Conservation (phyloP, 2,329 filamentous ascomycete genomes). For the Colletotrichum endophyticum region DNA sequence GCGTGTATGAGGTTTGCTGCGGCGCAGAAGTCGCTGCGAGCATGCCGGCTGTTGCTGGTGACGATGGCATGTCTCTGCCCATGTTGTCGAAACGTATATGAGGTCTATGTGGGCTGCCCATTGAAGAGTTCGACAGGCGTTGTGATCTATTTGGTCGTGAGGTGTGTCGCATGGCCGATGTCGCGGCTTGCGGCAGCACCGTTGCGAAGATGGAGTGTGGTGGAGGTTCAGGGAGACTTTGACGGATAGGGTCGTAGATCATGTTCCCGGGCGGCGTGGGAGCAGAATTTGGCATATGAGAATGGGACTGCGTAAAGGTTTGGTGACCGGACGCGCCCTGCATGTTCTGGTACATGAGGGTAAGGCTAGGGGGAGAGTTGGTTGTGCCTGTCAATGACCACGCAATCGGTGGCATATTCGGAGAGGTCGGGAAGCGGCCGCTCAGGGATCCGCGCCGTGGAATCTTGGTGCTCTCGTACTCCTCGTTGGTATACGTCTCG, state of each 20-base stretch:
- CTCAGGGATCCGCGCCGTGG: constrained; percentile 44
- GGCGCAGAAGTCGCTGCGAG: constrained; percentile 24
- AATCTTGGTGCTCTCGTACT: constrained; percentile 73
- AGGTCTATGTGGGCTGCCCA: constrained; percentile 18
- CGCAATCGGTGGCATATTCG: constrained; percentile 66
- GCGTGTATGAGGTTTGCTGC: constrained; percentile 36
- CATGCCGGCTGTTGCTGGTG: constrained; percentile 24
- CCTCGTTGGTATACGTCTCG: constrained; percentile 70
- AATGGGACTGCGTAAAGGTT: not conserved
- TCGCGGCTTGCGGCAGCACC: constrained; percentile 52
- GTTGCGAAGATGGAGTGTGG: constrained; percentile 51
- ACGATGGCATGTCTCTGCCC: constrained; percentile 31
- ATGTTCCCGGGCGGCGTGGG: constrained; percentile 61
- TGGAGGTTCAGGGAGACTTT: constrained; percentile 53
- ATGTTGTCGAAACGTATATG: constrained; percentile 32
- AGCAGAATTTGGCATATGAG: constrained; percentile 34
- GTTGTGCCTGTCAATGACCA: constrained; percentile 90
- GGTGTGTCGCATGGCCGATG: constrained; percentile 53
- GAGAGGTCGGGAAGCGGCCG: constrained; percentile 51
- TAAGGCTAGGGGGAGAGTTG: constrained; percentile 84
- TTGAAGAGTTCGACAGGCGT: constrained; percentile 25
- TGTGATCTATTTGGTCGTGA: constrained; percentile 32
- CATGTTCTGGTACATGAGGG: constrained; percentile 76
- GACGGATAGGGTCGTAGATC: constrained; percentile 65
- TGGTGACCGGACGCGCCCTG: constrained; percentile 27